Evolutionary conservation across 2,329 filamentous ascomycete species (phyloP), one percentile per base, ranked within the genome.

Genomic region (Albophoma yamanashiensis): DNA sequence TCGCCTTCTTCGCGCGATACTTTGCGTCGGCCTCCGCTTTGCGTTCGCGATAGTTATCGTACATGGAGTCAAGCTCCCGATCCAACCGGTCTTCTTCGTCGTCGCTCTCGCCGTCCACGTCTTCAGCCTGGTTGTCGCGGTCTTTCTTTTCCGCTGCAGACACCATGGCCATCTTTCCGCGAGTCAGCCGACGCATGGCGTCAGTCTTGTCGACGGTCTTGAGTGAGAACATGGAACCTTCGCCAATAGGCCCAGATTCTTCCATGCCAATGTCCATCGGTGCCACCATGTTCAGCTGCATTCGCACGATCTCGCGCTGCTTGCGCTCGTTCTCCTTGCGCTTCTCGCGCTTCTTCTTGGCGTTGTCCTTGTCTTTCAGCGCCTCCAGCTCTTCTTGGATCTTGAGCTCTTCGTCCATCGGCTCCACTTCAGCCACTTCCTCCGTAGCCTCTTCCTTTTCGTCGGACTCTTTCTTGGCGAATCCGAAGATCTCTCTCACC

Each of bases 261-360:
- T 96, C 94, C 76, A 96, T 84, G 68, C 94, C 94, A 64, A 99
- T 96, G 64, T 99, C 94, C 80, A 91, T 94, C 9, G 94, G 94
- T 0, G 92, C 89, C 2, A 88, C 88, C 94, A 99, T 99, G 76
- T 97, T 88, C 78, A 99, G 86, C 74, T 99, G 94, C 88, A 99
- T 89, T 40, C 94, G 87, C n/a, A 96, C 82, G 62, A 97, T 91
- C 65, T 97, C 94, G 67, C 90, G 94, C 67, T 94, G 90, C 75
- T 96, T 97, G 73, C 86, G 86, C 74, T 99, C 94, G 65, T 99
- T 99, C 62, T 96, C 92, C 67, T 83, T 89, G 64, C 92, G 83
- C 66, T 88, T 85, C 68, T 96, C 89, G 67, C 91, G 88, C 76
- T 92, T 95, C 74, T 87, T 93, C 67, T 87, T 86, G 27, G 87